Conservation (phyloP, 495 filamentous ascomycete species). For the Penicillium daleae region DNA sequence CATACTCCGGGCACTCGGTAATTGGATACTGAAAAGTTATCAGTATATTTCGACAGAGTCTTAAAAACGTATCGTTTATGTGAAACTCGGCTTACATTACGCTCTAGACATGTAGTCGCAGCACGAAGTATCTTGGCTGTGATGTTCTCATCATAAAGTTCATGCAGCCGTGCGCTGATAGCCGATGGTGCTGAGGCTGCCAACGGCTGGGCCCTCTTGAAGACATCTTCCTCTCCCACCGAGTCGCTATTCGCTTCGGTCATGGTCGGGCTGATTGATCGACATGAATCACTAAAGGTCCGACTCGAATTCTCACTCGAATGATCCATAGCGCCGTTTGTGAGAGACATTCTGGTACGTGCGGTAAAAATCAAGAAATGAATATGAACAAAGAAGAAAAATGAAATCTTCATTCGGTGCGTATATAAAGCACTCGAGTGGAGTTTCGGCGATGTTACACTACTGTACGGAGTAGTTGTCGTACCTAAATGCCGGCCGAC, state of each 20-base stretch:
- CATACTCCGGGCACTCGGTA: constrained; percentile 35
- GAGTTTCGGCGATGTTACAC: neutral
- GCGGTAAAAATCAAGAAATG: neutral
- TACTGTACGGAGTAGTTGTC: neutral
- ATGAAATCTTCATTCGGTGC: neutral
- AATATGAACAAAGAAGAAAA: too few species aligned
- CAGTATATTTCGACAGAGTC: too few species aligned
- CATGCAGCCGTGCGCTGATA: neutral
- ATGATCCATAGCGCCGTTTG: neutral
- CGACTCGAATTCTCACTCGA: neutral
- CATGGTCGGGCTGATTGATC: constrained; percentile 1
- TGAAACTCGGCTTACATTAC: neutral
- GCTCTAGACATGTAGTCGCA: neutral
- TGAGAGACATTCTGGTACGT: neutral
- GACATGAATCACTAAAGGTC: neutral
- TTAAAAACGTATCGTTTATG: too few species aligned
- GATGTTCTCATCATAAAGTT: neutral
- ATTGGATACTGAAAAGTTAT: neutral
- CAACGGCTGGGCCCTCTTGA: neutral
- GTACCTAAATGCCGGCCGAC: neutral
- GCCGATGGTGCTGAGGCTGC: neutral
- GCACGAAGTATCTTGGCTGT: neutral
- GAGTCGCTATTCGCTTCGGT: neutral
- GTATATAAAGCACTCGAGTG: neutral
- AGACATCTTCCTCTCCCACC: neutral